Evolutionary conservation across 2,329 filamentous ascomycete genomes (phyloP), one percentile per base, ranked within the genome.

Genomic region (Cercospora brassicicola): DNA sequence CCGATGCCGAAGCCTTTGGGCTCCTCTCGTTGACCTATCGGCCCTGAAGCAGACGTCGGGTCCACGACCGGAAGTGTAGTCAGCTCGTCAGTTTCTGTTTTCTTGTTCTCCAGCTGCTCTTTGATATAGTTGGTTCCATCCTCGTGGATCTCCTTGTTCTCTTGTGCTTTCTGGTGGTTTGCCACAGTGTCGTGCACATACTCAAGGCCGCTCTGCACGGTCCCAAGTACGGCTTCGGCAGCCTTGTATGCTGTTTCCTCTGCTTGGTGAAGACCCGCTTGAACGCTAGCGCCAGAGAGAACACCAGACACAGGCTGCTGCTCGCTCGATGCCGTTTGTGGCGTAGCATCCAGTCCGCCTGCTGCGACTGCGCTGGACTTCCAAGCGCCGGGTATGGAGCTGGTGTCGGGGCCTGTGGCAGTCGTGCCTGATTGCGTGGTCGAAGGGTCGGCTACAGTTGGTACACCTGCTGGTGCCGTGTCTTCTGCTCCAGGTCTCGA

Each of bases 111-210:
- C 6, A 66, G 33, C 33, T 62, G 64, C 28, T 62, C 65, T 57
- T 66, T 62, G 59, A 63, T 62, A 10, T 66, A 66, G 7, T 66
- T 55, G 10, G 48, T 66, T 48, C 65, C 65, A 15, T 66, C 59
- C 13, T 59, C 30, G 36, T 62, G 65, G 30, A 62, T 62, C 39
- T 62, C 59, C 59, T 66, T 36, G 55, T 66, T 60, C 59, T 66
- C 59, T 48, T 42, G 59, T 42, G 59, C 59, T 26, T 61, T 33
- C n/a, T 61, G 31, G 36, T 45, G 59, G 20, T 36, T 28, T 42
- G 59, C 59, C 6, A 61, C 59, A 31, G 59, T 42, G 3, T 48
- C 59, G n/a, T 61, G 33, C 20, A 61, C 33, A 26, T 61, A 61
- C 3, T 36, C 20, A 7, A 61, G 59, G 23, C 59, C 59, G 20